A percentile compares a stretch with the other conserved stretches of the same genome.
Conservation (phyloP, 257 asterid species). For the Galeopsis tetrahit region DNA sequence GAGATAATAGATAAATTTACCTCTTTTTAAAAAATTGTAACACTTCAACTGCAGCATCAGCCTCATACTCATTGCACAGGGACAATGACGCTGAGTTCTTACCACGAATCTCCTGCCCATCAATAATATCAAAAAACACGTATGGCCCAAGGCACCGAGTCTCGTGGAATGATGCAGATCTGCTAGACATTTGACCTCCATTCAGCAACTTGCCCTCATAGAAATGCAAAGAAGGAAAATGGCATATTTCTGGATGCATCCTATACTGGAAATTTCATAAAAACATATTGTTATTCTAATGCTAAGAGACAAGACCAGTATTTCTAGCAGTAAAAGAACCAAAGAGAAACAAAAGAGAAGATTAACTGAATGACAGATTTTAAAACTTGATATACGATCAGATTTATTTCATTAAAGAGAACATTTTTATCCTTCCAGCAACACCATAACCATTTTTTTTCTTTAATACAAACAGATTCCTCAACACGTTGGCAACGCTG, state of each 20-base stretch:
- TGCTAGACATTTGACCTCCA: slow-evolving; percentile 67
- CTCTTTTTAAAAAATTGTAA: slow-evolving; percentile 66
- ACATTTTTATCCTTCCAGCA: slow-evolving; percentile 21
- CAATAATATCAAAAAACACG: slow-evolving; percentile 79
- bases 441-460: neutral
- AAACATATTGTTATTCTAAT: slow-evolving; percentile 29
- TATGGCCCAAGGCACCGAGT: slow-evolving; percentile 88
- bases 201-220: slow-evolving; percentile 92
- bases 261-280: slow-evolving; percentile 73
- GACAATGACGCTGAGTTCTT: slow-evolving; percentile 74
- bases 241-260: slow-evolving; percentile 98
- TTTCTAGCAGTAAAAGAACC: slow-evolving; percentile 17
- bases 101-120: slow-evolving; percentile 89
- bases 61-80: slow-evolving; percentile 82
- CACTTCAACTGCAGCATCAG: slow-evolving; percentile 93
- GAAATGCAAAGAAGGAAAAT: slow-evolving; percentile 89
- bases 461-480: slow-evolving; percentile 12
- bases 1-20: slow-evolving; percentile 47
- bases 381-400: slow-evolving; percentile 11
- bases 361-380: slow-evolving; percentile 21
- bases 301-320: slow-evolving; percentile 29
- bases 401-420: slow-evolving; percentile 10
- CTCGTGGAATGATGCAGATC: slow-evolving; percentile 79
- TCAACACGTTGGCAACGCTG: neutral
- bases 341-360: slow-evolving; percentile 14